Evolutionary conservation across 2,329 filamentous ascomycete genomes (phyloP).

Genomic region (Acrodontium crateriforme): DNA sequence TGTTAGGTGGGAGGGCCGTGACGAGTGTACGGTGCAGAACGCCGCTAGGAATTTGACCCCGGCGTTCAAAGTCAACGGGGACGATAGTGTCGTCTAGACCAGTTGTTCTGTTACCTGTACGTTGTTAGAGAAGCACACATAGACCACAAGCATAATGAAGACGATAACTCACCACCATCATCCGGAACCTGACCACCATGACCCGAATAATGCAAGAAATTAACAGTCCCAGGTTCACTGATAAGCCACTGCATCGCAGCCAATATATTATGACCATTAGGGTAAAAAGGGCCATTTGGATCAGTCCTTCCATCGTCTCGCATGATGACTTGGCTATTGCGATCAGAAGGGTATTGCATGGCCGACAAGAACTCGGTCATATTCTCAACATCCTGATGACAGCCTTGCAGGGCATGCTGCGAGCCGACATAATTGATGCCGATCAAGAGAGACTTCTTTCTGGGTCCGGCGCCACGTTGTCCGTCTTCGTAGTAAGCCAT

Average conservation of each 20-base stretch:
- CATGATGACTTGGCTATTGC: constrained; percentile 31
- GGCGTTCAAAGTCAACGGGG: constrained; percentile 25
- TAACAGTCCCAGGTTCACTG: constrained; percentile 35
- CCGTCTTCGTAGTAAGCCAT: constrained; percentile 4
- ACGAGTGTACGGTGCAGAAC: constrained; percentile 40
- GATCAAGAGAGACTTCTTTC: constrained; percentile 36
- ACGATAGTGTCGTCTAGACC: constrained; percentile 18
- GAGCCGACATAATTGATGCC: constrained; percentile 39
- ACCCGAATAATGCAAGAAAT: constrained; percentile 46
- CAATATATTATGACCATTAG: constrained; percentile 23
- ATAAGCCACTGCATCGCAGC: constrained; percentile 47
- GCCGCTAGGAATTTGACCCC: constrained; percentile 40
- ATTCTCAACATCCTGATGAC: constrained; percentile 35
- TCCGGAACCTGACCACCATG: constrained; percentile 43
- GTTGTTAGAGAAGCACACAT: too few species aligned
- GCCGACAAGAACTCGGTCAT: constrained; percentile 27
- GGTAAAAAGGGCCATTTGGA: constrained; percentile 21
- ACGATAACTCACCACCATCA: too few species aligned
- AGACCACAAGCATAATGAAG: too few species aligned
- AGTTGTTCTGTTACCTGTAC: constrained; percentile 13
- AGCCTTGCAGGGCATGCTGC: constrained; percentile 33
- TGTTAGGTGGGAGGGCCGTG: constrained; percentile 35
- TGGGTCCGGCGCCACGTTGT: not conserved
- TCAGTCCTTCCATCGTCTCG: constrained; percentile 25
- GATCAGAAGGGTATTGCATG: constrained; percentile 27